A percentile compares a stretch with the other conserved stretches of the same genome.
Conservation (phyloP, 1,284 basidiomycete genomes). For the Moesziomyces parantarcticus region DNA sequence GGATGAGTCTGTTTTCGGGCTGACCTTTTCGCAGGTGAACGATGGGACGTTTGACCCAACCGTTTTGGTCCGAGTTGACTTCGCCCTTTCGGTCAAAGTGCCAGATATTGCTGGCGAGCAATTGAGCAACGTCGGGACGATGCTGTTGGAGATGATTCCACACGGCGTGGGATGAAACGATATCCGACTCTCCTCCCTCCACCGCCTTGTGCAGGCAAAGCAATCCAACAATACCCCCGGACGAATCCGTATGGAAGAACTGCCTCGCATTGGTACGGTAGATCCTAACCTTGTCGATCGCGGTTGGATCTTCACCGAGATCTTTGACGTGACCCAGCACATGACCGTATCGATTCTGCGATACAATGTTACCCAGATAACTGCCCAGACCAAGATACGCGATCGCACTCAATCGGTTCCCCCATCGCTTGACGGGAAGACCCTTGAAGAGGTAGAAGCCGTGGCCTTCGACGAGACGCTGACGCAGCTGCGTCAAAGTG, state of each 20-base stretch:
- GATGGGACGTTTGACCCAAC: slow-evolving; percentile 49
- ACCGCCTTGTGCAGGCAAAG: slow-evolving; percentile 70
- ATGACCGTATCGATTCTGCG: slow-evolving; percentile 69
- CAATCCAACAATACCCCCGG: slow-evolving; percentile 69
- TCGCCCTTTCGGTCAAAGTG: slow-evolving; percentile 64
- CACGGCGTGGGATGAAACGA: slow-evolving; percentile 69
- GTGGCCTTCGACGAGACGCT: slow-evolving; percentile 51
- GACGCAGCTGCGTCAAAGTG: slow-evolving; percentile 42
- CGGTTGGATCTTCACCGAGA: slow-evolving; percentile 69
- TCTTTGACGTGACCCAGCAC: slow-evolving; percentile 70
- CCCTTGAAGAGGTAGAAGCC: slow-evolving; percentile 70
- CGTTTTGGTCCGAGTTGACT: slow-evolving; percentile 32
- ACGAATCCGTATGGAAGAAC: slow-evolving; percentile 68
- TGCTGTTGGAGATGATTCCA: slow-evolving; percentile 70
- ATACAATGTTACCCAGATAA: slow-evolving; percentile 67
- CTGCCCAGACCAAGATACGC: slow-evolving; percentile 69
- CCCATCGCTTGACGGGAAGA: slow-evolving; percentile 68
- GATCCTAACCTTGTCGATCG: slow-evolving; percentile 70
- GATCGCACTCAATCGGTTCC: slow-evolving; percentile 67
- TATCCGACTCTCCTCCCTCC: slow-evolving; percentile 70
- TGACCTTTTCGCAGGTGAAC: slow-evolving; percentile 44
- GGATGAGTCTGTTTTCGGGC: slow-evolving; percentile 45
- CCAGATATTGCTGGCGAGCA: slow-evolving; percentile 64
- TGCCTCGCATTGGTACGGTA: slow-evolving; percentile 69
- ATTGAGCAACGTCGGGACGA: slow-evolving; percentile 69